Evolutionary conservation across 495 filamentous ascomycete species (phyloP).

Genomic region (Xylaria palmicola): DNA sequence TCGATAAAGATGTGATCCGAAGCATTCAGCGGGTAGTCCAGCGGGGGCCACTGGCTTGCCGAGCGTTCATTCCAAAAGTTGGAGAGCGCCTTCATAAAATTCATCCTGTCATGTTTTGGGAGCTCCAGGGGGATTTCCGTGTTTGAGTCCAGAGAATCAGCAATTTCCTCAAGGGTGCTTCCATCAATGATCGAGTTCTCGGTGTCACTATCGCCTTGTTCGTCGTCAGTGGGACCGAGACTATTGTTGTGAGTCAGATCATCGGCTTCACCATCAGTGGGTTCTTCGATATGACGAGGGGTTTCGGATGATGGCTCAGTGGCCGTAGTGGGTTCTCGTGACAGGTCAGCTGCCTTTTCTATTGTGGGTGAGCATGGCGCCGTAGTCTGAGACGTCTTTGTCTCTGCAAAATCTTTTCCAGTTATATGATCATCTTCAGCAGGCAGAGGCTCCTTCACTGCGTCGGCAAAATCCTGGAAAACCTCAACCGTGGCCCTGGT

Average conservation of each 20-base stretch:
- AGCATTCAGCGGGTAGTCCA: slow-evolving; percentile 88
- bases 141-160: slow-evolving; percentile 63
- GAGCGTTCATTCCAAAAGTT: slow-evolving; percentile 99
- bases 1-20: slow-evolving; percentile 95
- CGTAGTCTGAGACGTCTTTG: slow-evolving; percentile 30
- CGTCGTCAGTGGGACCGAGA: slow-evolving; percentile 54
- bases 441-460: slow-evolving; percentile 80
- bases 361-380: slow-evolving; percentile 28
- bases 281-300: slow-evolving; percentile 34
- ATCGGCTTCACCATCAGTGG: slow-evolving; percentile 51
- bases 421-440: slow-evolving; percentile 58
- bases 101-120: slow-evolving; percentile 86
- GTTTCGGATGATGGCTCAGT: background rate
- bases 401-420: slow-evolving; percentile 29
- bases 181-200: slow-evolving; percentile 65
- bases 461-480: slow-evolving; percentile 88
- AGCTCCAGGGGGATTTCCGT: slow-evolving; percentile 70
- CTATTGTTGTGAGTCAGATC: slow-evolving; percentile 50
- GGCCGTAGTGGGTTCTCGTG: background rate
- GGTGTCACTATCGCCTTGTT: slow-evolving; percentile 69
- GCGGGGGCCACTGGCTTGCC: slow-evolving; percentile 88
- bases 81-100: slow-evolving; percentile 88
- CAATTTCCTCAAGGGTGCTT: slow-evolving; percentile 50
- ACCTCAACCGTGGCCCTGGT: slow-evolving; percentile 95
- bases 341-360: slow-evolving; percentile 2